phyloP scores from a whole-genome alignment of 257 asterid species.

The Nicotiana benthamiana region DNA sequence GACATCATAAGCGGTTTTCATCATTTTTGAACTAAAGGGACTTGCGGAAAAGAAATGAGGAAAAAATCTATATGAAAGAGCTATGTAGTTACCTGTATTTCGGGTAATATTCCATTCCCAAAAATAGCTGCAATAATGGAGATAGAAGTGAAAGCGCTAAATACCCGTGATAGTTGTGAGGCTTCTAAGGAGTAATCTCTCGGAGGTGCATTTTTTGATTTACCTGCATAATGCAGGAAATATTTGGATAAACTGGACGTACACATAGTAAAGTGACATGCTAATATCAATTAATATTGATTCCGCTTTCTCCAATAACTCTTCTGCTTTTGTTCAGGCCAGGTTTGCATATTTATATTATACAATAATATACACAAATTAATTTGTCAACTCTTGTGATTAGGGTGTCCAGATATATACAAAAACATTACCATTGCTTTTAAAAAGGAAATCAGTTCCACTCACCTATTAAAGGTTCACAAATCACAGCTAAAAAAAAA shows the following conservation, averaged over 20 bases:
- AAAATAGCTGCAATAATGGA: constrained; percentile 92
- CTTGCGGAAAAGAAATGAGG: neutral
- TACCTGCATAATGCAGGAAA: constrained; percentile 33
- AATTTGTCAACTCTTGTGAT: neutral
- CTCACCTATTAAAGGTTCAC: neutral
- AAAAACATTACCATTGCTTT: neutral
- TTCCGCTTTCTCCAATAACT: neutral
- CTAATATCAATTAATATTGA: neutral
- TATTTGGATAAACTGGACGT: neutral
- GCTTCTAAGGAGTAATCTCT: constrained; percentile 73
- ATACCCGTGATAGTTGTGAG: constrained; percentile 44
- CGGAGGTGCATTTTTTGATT: constrained; percentile 55
- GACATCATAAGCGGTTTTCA: neutral
- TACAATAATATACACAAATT: neutral
- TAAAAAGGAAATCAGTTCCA: neutral
- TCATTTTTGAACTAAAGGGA: neutral
- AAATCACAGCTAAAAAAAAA: neutral
- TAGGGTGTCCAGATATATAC: neutral
- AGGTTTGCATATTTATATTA: neutral
- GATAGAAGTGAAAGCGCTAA: constrained; percentile 81
- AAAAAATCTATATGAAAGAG: neutral
- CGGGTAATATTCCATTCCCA: constrained; percentile 94
- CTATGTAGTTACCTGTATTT: constrained; percentile 54
- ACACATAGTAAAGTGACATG: neutral
- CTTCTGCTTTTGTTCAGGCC: neutral